Base-by-base conservation (phyloP, 192 early-diverging fungal species). In the Coemansia pectinata region DNA sequence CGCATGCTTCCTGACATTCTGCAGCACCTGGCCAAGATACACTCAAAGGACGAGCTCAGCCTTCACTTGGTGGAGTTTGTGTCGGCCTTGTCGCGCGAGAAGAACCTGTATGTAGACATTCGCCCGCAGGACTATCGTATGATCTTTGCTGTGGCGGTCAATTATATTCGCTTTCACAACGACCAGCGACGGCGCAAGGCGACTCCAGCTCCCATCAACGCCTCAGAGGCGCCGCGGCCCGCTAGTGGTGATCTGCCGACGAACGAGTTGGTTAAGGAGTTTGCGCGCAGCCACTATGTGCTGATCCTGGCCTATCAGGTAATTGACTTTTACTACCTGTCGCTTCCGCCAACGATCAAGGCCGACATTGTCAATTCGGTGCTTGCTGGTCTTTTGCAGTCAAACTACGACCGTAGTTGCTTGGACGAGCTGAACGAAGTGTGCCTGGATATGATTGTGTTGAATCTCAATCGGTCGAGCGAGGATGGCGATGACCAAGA, bases 261-360 rank as follows among this genome's bases (percentile, higher is more conserved):
- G 27, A 77, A 55, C 3, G 19, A 45, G 31, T 38, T 62, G 14
- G 40, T 74, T 8, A 67, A 44, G 34, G 71, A 74, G 6, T 45
- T 59, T 48, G 91, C 91, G 6, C 86, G 93, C 17, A 75, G 75
- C 14, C 92, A 92, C 60, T 97, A 96, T 68, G 90, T 95, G 45
- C 66, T 93, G 5, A 90, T 91, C n/a, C 87, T 98, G 86, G 96
- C 95, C 7, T 98, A 96, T 79, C 92, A 96, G 66, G 92, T 96
- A 1, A 90, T 97, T 34, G 88, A 91, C 33, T 86, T 91, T 47
- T 98, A 94, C 92, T 98, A 95, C 70, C 88, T 94, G 62, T 89
- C 89, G 17, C 81, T 97, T 50, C 81, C 87, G n/a, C 76, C 94
- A 1, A 64, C 76, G 1, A 90, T 96, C 62, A 89, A 95, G 36